A percentile compares a stretch with the other conserved stretches of the same genome.
phyloP scores from a whole-genome alignment of 495 filamentous ascomycete species.

The Antarctomyces pellizariae region DNA sequence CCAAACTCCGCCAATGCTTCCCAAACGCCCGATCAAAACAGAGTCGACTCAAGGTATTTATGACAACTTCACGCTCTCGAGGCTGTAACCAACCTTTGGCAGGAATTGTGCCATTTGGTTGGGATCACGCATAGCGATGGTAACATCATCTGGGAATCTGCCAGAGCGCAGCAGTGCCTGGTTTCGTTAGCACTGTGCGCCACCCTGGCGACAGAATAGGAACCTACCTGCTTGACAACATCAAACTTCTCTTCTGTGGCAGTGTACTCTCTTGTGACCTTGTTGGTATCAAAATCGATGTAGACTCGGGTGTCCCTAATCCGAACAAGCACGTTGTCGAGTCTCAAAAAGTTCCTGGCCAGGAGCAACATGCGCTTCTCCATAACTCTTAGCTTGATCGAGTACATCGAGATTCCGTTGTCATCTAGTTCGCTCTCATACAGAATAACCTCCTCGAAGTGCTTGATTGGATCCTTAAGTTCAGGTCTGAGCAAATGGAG shows the following conservation, averaged over 20 bases:
- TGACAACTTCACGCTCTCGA: conserved; percentile 19
- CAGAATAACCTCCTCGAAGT: conserved; percentile 82
- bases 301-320: conserved; percentile 81
- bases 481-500: conserved; percentile 57
- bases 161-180: conserved; percentile 47
- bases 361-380: conserved; percentile 63
- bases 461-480: conserved; percentile 76
- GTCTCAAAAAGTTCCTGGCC: conserved; percentile 72
- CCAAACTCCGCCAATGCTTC: too few species aligned
- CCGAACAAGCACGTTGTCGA: conserved; percentile 72
- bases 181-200: conserved; percentile 1
- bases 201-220: conserved; percentile 3
- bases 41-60: conserved; percentile 1
- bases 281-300: conserved; percentile 61
- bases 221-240: conserved; percentile 44
- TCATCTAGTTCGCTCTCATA: conserved; percentile 97
- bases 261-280: conserved; percentile 76
- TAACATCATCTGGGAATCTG: conserved; percentile 38
- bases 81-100: conserved; percentile 35
- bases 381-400: conserved; percentile 82
- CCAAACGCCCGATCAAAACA: too few species aligned
- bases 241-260: conserved; percentile 61
- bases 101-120: conserved; percentile 54
- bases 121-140: conserved; percentile 59
- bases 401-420: conserved; percentile 77